These are phyloP conservation scores for Candida dajiaensis DNA, from an alignment of 805 yeast species.

Conservation along the genomic window DNA sequence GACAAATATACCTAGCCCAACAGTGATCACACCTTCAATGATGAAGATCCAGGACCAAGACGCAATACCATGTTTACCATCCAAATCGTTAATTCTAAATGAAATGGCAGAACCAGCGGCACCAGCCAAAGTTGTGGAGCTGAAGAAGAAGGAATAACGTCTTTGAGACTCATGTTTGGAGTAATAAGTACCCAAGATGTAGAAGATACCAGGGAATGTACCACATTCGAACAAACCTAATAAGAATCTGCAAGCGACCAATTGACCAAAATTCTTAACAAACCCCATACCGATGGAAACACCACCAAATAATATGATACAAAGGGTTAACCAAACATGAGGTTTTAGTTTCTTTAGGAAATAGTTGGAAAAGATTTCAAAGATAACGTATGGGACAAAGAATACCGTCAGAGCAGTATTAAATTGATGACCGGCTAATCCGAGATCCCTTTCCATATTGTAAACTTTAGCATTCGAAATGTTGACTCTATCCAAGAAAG, in stretches of 20 bases:
- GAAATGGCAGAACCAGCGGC: constrained; percentile 53
- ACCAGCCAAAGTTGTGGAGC: constrained; percentile 48
- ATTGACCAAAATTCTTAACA: constrained; percentile 36
- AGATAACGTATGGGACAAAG: constrained; percentile 38
- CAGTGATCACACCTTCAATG: constrained; percentile 43
- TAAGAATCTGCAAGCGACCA: constrained; percentile 43
- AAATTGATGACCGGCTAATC: constrained; percentile 39
- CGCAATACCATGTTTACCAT: constrained; percentile 38
- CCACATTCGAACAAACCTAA: constrained; percentile 51
- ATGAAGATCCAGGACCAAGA: constrained; percentile 50
- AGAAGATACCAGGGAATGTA: constrained; percentile 45
- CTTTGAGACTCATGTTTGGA: constrained; percentile 42
- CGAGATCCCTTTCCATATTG: constrained; percentile 53
- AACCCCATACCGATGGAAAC: constrained; percentile 40
- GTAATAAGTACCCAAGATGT: constrained; percentile 43
- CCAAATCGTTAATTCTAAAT: constrained; percentile 36
- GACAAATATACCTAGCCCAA: constrained; percentile 31
- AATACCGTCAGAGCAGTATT: constrained; percentile 41
- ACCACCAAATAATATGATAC: constrained; percentile 32
- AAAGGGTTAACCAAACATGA: constrained; percentile 30
- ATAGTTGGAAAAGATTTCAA: constrained; percentile 35
- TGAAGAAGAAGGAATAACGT: constrained; percentile 42
- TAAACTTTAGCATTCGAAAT: constrained; percentile 76
- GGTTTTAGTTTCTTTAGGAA: constrained; percentile 33
- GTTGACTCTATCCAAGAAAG: constrained; percentile 78